Evolutionary conservation across 2,329 filamentous ascomycete genomes (phyloP), one percentile per base, ranked within the genome.

Genomic region (Aspergillus sergii): DNA sequence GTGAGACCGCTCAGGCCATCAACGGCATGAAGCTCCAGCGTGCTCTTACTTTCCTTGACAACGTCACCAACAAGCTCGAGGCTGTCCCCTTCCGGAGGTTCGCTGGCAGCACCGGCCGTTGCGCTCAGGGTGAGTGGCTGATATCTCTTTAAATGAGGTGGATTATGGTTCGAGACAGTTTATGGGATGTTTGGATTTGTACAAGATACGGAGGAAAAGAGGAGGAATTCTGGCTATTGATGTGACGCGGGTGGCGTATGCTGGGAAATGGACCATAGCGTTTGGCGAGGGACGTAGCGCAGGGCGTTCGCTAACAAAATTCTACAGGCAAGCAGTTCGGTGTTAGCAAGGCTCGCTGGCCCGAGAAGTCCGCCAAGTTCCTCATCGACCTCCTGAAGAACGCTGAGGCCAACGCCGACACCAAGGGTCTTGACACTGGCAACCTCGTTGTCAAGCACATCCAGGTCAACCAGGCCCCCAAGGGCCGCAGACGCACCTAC

Each of bases 401-500:
- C 85, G 93, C 93, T 74, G 93, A 96, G 88, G 90, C 93, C 86
- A 97, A 97, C 84, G 93, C 93, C 81, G 94, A 97, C 78, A 91
- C 92, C 83, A 97, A 97, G 89, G 93, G 94, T 78, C 92, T 97
- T 79, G 93, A 99, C 85, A 98, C 94, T 80, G 90, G 90, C 85
- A 96, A 96, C 88, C 88, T 99, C 80, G 85, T 98, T 81, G 92
- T 99, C 86, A 97, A 97, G 92, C 96, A 97, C 91, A 99, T 99
- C 86, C 95, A 99, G 88, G 95, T 99, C 89, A 99, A 99, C 92
- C 95, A 99, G 89, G 96, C 95, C 76, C 95, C 95, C 79, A 98
- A 98, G 91, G 94, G 98, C 89, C 91, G 95, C 82, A 90, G 95
- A 86, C 91, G 95, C 84, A 99, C 95, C 81, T 99, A 99, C 92